Percentiles rank a stretch among this genome's conserved stretches.
These are phyloP conservation scores for Mucor lusitanicus DNA, from an alignment of 371 early-diverging fungal species.

Conservation along the genomic window DNA sequence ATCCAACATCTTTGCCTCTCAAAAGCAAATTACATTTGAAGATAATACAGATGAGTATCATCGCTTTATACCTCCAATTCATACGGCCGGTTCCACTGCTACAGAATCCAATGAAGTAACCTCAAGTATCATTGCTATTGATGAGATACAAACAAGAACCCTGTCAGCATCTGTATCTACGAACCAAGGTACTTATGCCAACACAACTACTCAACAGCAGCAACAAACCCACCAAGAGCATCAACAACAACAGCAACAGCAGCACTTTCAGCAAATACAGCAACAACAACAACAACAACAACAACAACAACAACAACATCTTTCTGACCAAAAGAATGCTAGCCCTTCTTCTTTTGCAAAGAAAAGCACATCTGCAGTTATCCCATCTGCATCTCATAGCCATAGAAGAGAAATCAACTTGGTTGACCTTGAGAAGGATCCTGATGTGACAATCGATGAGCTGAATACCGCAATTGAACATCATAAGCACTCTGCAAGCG, in stretches of 20 bases:
- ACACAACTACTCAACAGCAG: not conserved
- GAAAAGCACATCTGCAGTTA: not conserved
- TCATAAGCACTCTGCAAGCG: not conserved
- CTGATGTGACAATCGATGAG: not conserved
- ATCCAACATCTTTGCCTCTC: not conserved
- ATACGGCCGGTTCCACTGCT: not conserved
- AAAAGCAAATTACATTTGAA: constrained; percentile 1
- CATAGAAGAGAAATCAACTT: not conserved
- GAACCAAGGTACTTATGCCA: not conserved
- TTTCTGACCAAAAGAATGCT: not conserved
- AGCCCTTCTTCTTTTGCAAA: not conserved
- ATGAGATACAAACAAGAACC: not conserved
- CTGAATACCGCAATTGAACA: not conserved
- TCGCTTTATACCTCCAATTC: not conserved
- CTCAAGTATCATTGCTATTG: not conserved
- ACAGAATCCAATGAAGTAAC: not conserved
- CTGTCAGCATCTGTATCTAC: not conserved
- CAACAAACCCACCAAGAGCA: not conserved
- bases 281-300: not conserved
- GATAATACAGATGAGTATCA: not conserved
- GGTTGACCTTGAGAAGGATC: not conserved
- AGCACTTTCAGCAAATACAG: not conserved
- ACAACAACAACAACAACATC: not conserved
- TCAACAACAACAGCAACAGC: not conserved
- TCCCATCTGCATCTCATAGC: not conserved